Evolutionary conservation across 345 rosid genomes (phyloP).

Genomic region (Boechera divaricarpa): DNA sequence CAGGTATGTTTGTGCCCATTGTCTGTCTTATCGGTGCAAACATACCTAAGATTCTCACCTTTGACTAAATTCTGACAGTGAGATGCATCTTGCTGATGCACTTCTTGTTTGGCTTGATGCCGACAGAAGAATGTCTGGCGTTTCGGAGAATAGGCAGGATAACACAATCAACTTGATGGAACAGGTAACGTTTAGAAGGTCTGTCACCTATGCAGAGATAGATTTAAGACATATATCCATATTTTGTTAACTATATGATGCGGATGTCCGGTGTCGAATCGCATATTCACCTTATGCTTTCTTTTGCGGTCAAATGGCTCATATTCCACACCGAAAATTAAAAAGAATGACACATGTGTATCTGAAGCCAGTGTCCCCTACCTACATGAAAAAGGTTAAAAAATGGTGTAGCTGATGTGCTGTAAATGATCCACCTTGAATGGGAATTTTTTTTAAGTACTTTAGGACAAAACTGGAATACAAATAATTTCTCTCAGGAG

Average conservation of each 20-base stretch:
- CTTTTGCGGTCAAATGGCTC: constrained; percentile 18
- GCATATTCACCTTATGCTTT: not conserved
- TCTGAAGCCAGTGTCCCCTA: not conserved
- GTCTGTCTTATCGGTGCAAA: constrained; percentile 4
- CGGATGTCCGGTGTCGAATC: constrained; percentile 6
- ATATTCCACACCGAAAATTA: not conserved
- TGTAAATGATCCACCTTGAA: constrained; percentile 3
- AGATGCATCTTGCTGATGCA: constrained; percentile 73
- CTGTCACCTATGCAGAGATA: constrained; percentile 17
- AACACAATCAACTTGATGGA: constrained; percentile 53
- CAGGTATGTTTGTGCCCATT: constrained; percentile 53
- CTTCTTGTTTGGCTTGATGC: constrained; percentile 69
- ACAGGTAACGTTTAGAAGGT: constrained; percentile 53
- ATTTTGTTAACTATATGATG: not conserved
- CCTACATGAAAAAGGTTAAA: not conserved
- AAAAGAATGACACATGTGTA: not conserved
- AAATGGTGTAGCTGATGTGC: not conserved
- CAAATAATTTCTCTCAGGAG: not conserved
- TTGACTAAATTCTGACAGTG: constrained; percentile 57
- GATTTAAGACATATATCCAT: constrained; percentile 12
- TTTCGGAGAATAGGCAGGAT: constrained; percentile 38
- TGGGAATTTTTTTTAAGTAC: not conserved
- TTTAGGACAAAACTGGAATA: constrained; percentile 6
- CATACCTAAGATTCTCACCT: constrained; percentile 46
- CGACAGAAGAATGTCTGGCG: constrained; percentile 42